Evolutionary conservation across 345 rosid species (phyloP).

Genomic region (Moricandia moricandioides): DNA sequence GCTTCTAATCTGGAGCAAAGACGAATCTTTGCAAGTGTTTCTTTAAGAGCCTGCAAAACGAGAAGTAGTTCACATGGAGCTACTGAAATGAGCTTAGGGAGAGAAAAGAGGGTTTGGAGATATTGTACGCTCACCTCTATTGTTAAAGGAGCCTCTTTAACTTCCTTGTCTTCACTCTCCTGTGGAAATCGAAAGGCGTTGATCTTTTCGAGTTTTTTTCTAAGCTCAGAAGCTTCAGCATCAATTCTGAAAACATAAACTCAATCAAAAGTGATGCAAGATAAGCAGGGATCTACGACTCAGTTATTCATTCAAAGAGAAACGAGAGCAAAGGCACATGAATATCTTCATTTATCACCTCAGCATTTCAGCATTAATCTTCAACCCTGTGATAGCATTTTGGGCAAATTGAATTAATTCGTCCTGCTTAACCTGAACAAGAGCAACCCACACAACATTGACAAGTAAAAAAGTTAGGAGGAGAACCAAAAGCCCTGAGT

Average conservation of each 20-base stretch:
- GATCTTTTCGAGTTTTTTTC: conserved; percentile 61
- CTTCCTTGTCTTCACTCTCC: conserved; percentile 48
- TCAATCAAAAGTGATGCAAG: conserved; percentile 19
- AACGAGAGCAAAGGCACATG: conserved; percentile 20
- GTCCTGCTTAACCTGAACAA: conserved; percentile 82
- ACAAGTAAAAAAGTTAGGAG: not conserved
- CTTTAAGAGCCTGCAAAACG: conserved; percentile 63
- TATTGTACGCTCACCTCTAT: conserved; percentile 55
- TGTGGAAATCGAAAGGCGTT: conserved; percentile 36
- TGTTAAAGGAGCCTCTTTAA: conserved; percentile 46
- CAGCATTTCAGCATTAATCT: conserved; percentile 65
- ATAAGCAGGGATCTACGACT: conserved; percentile 8
- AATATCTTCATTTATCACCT: conserved; percentile 49
- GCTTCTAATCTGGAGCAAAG: conserved; percentile 78
- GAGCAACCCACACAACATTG: conserved; percentile 3
- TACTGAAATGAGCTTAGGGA: conserved; percentile 2
- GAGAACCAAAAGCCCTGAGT: conserved; percentile 15
- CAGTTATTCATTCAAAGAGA: not conserved
- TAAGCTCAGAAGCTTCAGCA: conserved; percentile 65
- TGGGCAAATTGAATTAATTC: conserved; percentile 95
- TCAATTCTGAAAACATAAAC: conserved; percentile 58
- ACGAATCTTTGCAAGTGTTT: conserved; percentile 70
- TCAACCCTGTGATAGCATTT: conserved; percentile 80
- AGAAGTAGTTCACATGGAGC: conserved; percentile 4
- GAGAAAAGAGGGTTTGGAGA: conserved; percentile 10